Evolutionary conservation across 257 asterid genomes (phyloP), one percentile per base, ranked within the genome.

Genomic region (Ajuga chamaepitys): DNA sequence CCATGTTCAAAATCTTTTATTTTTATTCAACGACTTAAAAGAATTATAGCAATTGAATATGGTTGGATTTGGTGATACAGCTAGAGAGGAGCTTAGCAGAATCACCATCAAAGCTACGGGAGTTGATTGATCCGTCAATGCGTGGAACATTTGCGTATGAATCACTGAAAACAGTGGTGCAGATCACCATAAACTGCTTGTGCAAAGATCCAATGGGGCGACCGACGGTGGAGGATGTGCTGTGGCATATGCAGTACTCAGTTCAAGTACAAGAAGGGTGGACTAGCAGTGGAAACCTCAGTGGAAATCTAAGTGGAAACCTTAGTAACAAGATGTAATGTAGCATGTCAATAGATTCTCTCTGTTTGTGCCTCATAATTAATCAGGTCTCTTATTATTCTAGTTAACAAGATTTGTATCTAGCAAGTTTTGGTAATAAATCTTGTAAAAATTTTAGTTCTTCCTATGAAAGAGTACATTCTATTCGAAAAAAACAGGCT

Each of bases 231-330:
- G 99, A 94, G 78, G 99, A 94, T 53, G 96, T 90, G 81, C 88
- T 94, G 5, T 94, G 99, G 99, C 96, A 94, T 66, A 80, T 94
- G 97, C 99, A 94, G 68, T 94, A 94, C 58, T 94, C 99, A 7
- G 81, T 86, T 53, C 99, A 94, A 69, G 95, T 94, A 75, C 99
- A 94, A 77, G 99, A 94, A 81, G 99, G 99, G 25, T 85, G 98
- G 97, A 84, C 80, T n/a, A 86, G 75, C 85, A 86, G 90, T 67
- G 95, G 90, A 41, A 81, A 81, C 75, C 81, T 85, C 4, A 81
- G 87, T 70, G 87, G 86, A 17, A 85, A 80, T 63, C 78, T 81
- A 20, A 76, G 85, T 62, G 86, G 87, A 56, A 82, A 81, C 77
- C 77, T 85, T 68, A 73, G 82, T 67, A 70, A 76, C 68, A 86